Evolutionary conservation across 306 rosid genomes (phyloP), one percentile per base, ranked within the genome.

Genomic region (Trifolium fragiferum): DNA sequence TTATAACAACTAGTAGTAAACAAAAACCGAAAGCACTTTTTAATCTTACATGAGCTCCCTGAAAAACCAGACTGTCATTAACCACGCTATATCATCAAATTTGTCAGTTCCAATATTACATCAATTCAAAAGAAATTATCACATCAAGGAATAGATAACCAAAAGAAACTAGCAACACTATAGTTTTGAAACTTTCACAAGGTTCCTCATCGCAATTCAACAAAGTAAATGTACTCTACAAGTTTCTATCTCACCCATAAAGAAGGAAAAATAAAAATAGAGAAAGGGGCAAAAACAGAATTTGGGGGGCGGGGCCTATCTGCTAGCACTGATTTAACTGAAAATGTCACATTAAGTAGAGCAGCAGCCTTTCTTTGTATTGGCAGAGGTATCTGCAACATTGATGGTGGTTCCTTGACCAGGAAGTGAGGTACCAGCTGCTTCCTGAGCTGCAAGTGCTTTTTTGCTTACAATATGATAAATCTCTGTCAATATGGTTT

Each of bases 371-470:
- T 47, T 83, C 83, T 88, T 92, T 5, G 80, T 60, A 60, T 76
- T 88, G 32, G 81, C 96, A 46, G 89, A 86, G 49, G 85, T 46
- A 68, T 90, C 96, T 14, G 84, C 76, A 78, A 94, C 99, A 73
- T 92, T 87, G 82, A 94, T 94, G n/a, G 95, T 83, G 70, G 97
- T 93, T 79, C 97, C 98, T 84, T 91, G 96, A 23, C 97, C 93
- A 44, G 98, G 98, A 81, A 84, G 70, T 50, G 85, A 4, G 53
- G 90, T 61, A 19, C 82, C 82, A 1, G 91, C 89, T 43, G 90
- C 92, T 87, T 94, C 99, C 86, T 94, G 96, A 43, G 99, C 95
- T 72, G 99, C 99, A 72, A 94, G 86, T 73, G 99, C 99, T 77
- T 94, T 92, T 77, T 94, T 94, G 93, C 99, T 94, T 46, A 94